Conservation (phyloP, 768 basidiomycete genomes). For the Tulasnella sp. region DNA sequence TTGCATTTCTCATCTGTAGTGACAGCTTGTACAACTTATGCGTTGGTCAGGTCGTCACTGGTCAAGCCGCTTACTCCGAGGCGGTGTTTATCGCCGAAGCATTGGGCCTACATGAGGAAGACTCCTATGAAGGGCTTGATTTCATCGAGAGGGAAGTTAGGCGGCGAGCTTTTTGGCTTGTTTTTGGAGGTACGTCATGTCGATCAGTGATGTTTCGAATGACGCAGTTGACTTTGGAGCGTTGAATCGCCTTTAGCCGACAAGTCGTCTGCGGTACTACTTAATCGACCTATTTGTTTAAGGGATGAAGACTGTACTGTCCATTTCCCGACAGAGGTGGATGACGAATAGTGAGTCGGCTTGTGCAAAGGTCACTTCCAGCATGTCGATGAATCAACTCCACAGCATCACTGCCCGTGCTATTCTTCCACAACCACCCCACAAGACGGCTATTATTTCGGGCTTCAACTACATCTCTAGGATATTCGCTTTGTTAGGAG, state of each 20-base stretch:
- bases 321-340: constrained; percentile 76
- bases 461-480: constrained; percentile 80
- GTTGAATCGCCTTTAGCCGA: constrained; percentile 43
- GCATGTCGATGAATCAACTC: neutral
- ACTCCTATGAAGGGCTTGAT: constrained; percentile 67
- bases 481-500: constrained; percentile 77
- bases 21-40: constrained; percentile 82
- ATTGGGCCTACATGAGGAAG: constrained; percentile 76
- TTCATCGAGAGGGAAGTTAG: constrained; percentile 81
- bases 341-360: constrained; percentile 71
- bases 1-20: constrained; percentile 29
- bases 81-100: constrained; percentile 76
- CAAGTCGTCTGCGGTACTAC: constrained; percentile 77
- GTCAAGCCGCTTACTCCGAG: constrained; percentile 78
- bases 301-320: constrained; percentile 85
- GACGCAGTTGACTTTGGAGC: no score
- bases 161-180: constrained; percentile 78
- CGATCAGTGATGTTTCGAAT: neutral
- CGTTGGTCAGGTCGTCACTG: constrained; percentile 75
- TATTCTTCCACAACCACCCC: constrained; percentile 78
- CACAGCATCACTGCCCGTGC: constrained; percentile 65
- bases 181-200: constrained; percentile 61
- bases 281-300: constrained; percentile 76
- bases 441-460: constrained; percentile 70
- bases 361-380: neutral